Conservation (phyloP, 2,329 filamentous ascomycete species). For the Dryadomyces sulphureus region DNA sequence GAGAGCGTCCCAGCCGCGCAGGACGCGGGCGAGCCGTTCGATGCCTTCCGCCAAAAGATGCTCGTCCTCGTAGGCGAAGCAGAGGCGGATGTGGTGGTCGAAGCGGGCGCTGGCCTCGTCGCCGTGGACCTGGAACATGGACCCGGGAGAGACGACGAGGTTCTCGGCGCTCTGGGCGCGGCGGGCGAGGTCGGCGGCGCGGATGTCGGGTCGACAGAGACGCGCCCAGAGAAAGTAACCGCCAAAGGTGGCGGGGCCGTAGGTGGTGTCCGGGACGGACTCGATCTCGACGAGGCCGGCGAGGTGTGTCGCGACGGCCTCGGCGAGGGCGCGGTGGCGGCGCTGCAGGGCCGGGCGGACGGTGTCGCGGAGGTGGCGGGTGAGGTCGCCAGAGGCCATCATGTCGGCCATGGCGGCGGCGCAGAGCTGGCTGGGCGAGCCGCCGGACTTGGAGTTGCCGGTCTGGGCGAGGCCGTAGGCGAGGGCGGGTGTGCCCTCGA, state of each 20-base stretch:
- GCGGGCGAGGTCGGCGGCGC: constrained; percentile 38
- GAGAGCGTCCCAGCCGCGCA: constrained; percentile 18
- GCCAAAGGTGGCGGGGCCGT: constrained; percentile 45
- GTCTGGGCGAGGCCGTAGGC: constrained; percentile 35
- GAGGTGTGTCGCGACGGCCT: constrained; percentile 45
- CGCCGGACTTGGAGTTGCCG: constrained; percentile 39
- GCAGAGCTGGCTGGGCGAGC: constrained; percentile 34
- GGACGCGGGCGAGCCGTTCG: constrained; percentile 20
- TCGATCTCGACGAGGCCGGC: constrained; percentile 14
- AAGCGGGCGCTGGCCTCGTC: constrained; percentile 41
- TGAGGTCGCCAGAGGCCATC: constrained; percentile 28
- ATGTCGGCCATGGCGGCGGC: constrained; percentile 36
- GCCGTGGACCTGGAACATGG: constrained; percentile 51
- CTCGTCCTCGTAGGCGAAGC: constrained; percentile 59
- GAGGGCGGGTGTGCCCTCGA: constrained; percentile 50
- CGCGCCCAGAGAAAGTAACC: constrained; percentile 79
- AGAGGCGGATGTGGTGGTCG: constrained; percentile 47
- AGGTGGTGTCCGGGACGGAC: constrained; percentile 10
- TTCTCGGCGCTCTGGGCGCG: constrained; percentile 46
- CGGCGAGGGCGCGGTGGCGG: constrained; percentile 37
- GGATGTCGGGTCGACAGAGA: constrained; percentile 34
- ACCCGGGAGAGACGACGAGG: constrained; percentile 52
- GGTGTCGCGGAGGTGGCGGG: constrained; percentile 25
- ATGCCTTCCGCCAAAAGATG: constrained; percentile 52
- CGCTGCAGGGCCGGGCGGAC: constrained; percentile 31